Evolutionary conservation across 106 monocot genomes (phyloP).

Genomic region (Phalaenopsis equestris): DNA sequence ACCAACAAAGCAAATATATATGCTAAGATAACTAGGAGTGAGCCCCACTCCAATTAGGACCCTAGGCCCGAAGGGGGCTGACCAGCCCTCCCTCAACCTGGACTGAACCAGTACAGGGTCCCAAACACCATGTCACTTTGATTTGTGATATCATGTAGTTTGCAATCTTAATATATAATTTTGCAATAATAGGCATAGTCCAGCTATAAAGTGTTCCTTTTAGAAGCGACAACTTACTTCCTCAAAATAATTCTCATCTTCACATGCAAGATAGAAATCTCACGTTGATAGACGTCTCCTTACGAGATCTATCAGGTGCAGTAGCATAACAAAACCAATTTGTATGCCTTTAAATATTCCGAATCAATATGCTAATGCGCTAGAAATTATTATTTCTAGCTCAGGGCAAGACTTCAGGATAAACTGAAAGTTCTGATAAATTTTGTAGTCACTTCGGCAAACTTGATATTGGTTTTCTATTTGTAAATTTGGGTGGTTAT

Average conservation of each 20-base stretch:
- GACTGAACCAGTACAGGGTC: too few relatives aligned
- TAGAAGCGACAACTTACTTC: background rate
- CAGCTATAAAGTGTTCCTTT: background rate
- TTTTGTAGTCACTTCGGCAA: background rate
- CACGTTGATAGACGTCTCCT: background rate
- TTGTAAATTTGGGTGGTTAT: background rate
- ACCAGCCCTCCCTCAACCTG: too few relatives aligned
- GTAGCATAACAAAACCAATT: background rate
- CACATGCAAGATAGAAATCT: background rate
- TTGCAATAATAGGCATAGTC: background rate
- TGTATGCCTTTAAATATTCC: background rate
- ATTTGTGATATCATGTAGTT: background rate
- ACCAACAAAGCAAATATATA: too few relatives aligned
- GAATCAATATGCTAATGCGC: background rate
- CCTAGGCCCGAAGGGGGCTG: too few relatives aligned
- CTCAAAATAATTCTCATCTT: background rate
- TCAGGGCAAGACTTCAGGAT: background rate
- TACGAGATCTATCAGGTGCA: background rate
- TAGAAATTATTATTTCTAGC: constrained; percentile 2
- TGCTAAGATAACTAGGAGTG: too few relatives aligned
- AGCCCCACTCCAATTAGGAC: too few relatives aligned
- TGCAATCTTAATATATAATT: background rate
- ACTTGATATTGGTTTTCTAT: background rate
- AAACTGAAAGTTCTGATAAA: background rate
- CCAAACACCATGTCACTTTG: background rate